Evolutionary conservation across 129 eudicot genomes (phyloP).

Genomic region (Helichrysum umbraculigerum): DNA sequence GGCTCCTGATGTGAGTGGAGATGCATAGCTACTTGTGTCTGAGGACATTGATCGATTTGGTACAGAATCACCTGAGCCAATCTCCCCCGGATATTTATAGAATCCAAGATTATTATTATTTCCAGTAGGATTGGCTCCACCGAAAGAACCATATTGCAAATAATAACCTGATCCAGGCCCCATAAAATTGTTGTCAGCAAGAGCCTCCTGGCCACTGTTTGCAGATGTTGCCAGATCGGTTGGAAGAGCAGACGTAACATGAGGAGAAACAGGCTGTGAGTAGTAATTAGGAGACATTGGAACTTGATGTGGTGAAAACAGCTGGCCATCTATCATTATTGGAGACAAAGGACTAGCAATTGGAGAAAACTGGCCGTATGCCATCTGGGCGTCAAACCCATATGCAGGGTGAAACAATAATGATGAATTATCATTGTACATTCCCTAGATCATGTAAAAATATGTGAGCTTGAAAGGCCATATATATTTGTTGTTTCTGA

Average conservation of each 20-base stretch:
- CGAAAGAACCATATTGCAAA: constrained; percentile 59
- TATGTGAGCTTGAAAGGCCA: not conserved
- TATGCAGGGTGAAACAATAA: constrained; percentile 70
- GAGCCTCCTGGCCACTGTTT: constrained; percentile 70
- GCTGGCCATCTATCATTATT: constrained; percentile 81
- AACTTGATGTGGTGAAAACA: constrained; percentile 76
- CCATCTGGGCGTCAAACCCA: constrained; percentile 76
- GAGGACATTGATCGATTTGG: constrained; percentile 55
- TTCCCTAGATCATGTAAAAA: constrained; percentile 46
- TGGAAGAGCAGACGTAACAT: constrained; percentile 62
- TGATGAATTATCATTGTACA: constrained; percentile 73
- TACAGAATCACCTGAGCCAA: constrained; percentile 60
- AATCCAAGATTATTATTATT: constrained; percentile 56
- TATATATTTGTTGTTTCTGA: not conserved
- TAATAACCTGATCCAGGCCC: constrained; percentile 74
- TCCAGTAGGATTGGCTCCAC: constrained; percentile 62
- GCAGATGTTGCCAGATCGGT: constrained; percentile 59
- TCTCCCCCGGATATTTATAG: constrained; percentile 65
- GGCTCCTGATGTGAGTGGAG: constrained; percentile 60
- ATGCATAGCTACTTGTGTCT: constrained; percentile 54
- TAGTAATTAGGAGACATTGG: constrained; percentile 73
- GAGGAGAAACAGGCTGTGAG: constrained; percentile 77
- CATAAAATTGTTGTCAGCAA: constrained; percentile 42
- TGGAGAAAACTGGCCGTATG: constrained; percentile 87
- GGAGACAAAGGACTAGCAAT: constrained; percentile 84